phyloP scores from a whole-genome alignment of 257 asterid genomes.

The Ocimum tenuiflorum region DNA sequence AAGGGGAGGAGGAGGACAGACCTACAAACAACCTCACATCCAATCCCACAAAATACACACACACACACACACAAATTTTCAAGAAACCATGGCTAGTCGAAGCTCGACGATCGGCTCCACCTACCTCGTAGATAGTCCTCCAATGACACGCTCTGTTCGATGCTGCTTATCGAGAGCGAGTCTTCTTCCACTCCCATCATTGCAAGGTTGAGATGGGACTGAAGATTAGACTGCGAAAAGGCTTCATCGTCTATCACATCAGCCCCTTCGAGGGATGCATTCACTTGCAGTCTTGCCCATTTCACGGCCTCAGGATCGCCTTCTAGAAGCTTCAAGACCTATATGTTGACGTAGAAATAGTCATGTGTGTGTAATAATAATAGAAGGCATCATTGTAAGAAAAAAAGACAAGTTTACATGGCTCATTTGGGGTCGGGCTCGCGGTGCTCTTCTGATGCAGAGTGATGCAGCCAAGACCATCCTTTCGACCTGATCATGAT shows the following conservation, averaged over 20 bases:
- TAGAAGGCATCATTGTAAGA: no score
- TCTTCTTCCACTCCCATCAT: conserved; percentile 76
- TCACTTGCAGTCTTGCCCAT: conserved; percentile 74
- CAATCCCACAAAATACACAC: conserved; percentile 42
- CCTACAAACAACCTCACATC: conserved; percentile 81
- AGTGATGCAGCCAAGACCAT: conserved; percentile 84
- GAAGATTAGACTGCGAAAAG: conserved; percentile 55
- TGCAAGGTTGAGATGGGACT: conserved; percentile 77
- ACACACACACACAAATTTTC: conserved; percentile 16
- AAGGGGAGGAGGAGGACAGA: conserved; percentile 78
- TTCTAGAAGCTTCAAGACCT: conserved; percentile 72
- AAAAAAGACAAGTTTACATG: conserved; percentile 67
- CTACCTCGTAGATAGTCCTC: conserved; percentile 79
- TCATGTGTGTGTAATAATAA: background rate
- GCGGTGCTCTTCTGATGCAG: conserved; percentile 77
- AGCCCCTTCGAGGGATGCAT: conserved; percentile 39
- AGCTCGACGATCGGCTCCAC: conserved; percentile 89
- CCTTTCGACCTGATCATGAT: conserved; percentile 63
- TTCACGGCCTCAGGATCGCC: conserved; percentile 58
- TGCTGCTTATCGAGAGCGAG: conserved; percentile 68
- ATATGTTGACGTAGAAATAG: background rate
- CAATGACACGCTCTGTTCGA: conserved; percentile 61
- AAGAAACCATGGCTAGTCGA: conserved; percentile 40
- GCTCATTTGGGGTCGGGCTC: conserved; percentile 89
- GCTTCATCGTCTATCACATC: conserved; percentile 62